Evolutionary conservation across 495 filamentous ascomycete genomes (phyloP), one percentile per base, ranked within the genome.

Genomic region (Amniculicola lignicola): DNA sequence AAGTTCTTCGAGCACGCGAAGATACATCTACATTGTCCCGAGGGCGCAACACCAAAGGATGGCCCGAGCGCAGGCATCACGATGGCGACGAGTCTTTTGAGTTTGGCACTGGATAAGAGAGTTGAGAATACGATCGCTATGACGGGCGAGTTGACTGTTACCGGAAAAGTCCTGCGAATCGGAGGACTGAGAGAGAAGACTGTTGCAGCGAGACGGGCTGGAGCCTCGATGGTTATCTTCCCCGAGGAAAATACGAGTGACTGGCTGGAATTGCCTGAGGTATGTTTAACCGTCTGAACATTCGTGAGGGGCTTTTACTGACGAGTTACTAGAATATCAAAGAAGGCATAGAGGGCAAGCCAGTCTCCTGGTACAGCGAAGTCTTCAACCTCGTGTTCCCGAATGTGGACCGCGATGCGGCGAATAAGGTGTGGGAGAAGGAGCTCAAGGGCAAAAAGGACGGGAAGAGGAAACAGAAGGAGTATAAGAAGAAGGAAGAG

Each of bases 101-200:
- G 85, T 39, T 75, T 97, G 65, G 91, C 88, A 21, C 67, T 97
- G 56, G 82, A 94, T 51, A 77, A 80, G 54, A 77, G 83, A 22
- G 74, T 99, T 33, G 81, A 92, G 65, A 86, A 89, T 2, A 89
- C 88, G 22, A 84, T 97, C 65, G 92, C 94, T 42, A 99, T 99
- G 94, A 99, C 94, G 18, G 94, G 94, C 60, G 94, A 99, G 74
- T 73, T 99, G 61, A 99, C 94, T 0, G 87, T 99, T 44, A 99
- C 94, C 18, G 94, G 94, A 24, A 97, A 97, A 72, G 92, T 99
- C 4, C 74, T 99, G 49, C 80, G 94, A 63, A 99, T 99, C 74
- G 94, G 94, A 22, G 94, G 94, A 0, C 73, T 99, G 63, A 78
- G 94, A 51, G 94, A 99, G 79, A 99, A 99, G 82, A 95, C 93